phyloP scores from a whole-genome alignment of 305 asterid species.

The Ajuga reptans region DNA sequence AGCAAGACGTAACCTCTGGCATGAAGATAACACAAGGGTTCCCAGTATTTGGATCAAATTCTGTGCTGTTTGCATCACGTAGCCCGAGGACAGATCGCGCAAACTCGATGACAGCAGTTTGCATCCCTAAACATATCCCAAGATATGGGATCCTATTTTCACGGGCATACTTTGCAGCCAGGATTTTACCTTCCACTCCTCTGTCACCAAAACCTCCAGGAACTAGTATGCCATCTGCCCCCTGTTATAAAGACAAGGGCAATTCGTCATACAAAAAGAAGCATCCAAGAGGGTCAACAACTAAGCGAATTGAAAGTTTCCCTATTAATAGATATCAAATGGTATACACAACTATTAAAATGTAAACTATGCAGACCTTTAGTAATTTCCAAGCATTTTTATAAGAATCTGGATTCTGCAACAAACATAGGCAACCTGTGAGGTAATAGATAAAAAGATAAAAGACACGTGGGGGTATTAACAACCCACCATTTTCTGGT shows the following conservation, averaged over 20 bases:
- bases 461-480: not conserved
- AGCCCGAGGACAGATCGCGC: constrained; percentile 74
- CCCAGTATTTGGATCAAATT: constrained; percentile 58
- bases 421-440: constrained; percentile 24
- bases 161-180: constrained; percentile 92
- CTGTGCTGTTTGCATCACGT: constrained; percentile 75
- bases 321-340: not conserved
- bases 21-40: constrained; percentile 79
- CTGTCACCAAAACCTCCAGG: constrained; percentile 99
- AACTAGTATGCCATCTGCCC: constrained; percentile 76
- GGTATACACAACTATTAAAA: not conserved
- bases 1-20: constrained; percentile 64
- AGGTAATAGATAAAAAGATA: constrained; percentile 21
- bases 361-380: constrained; percentile 42
- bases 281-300: constrained; percentile 1
- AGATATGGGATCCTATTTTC: constrained; percentile 75
- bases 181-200: constrained; percentile 91
- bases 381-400: constrained; percentile 69
- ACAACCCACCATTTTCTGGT: no score
- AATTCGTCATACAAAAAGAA: constrained; percentile 16
- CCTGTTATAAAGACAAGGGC: constrained; percentile 34
- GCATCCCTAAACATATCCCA: constrained; percentile 95
- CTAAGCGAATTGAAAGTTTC: constrained; percentile 1
- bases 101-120: constrained; percentile 78
- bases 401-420: constrained; percentile 67